Evolutionary conservation across 169 alveolate species (phyloP).

Genomic region (Prorocentrum cordatum): DNA sequence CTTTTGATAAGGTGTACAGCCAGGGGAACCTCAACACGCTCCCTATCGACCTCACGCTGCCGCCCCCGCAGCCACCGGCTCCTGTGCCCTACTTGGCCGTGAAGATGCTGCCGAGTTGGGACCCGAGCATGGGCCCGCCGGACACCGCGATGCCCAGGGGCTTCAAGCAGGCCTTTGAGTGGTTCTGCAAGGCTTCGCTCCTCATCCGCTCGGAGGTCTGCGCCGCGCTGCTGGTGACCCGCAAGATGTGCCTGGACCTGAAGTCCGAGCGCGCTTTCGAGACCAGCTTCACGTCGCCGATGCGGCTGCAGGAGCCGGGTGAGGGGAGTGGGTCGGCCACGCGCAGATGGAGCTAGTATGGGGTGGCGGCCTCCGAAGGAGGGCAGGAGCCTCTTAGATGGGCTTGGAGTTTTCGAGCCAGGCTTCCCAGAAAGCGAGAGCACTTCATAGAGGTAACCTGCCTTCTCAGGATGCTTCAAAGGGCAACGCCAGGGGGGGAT

Average conservation of each 20-base stretch:
- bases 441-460: too few species aligned
- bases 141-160: constrained; percentile 52
- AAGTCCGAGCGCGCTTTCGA: constrained; percentile 28
- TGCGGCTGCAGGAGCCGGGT: constrained; percentile 26
- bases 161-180: constrained; percentile 64
- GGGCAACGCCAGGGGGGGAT: too few species aligned
- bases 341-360: too few species aligned
- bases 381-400: too few species aligned
- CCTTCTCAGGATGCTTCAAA: too few species aligned
- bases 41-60: constrained; percentile 52
- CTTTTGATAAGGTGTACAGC: constrained; percentile 61
- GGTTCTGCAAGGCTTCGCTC: constrained; percentile 60
- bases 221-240: constrained; percentile 33
- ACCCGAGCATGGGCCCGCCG: constrained; percentile 48
- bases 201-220: constrained; percentile 36
- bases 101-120: constrained; percentile 49
- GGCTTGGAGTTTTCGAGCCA: too few species aligned
- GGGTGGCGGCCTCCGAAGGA: too few species aligned
- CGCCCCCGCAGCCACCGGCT: constrained; percentile 20
- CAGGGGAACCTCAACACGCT: constrained; percentile 59
- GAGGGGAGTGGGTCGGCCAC: too few species aligned
- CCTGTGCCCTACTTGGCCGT: constrained; percentile 48
- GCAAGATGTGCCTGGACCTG: constrained; percentile 51
- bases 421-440: too few species aligned
- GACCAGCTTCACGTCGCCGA: constrained; percentile 45